Base-by-base conservation (phyloP, 2,329 filamentous ascomycete genomes). In the Aspergillus awamori region DNA sequence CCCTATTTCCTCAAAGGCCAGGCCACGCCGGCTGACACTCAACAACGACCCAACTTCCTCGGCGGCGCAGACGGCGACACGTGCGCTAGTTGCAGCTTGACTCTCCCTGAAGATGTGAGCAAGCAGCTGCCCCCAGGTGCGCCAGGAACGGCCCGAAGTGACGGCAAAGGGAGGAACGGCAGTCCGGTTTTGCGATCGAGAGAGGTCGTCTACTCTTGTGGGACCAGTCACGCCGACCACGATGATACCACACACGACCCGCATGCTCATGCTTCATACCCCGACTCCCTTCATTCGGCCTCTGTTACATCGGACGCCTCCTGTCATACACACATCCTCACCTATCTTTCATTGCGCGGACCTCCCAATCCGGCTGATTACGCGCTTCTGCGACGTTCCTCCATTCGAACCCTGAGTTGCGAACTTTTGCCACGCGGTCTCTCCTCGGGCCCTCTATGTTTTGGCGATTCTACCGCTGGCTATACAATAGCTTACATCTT, bases 401-500 rank as follows among this genome's bases (percentile, higher is more conserved):
- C 82, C 57, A 84, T 87, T 65, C 83, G 84, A 62, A 85, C 84
- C 0, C 73, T 87, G 39, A 86, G 83, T 61, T 84, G 82, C 61
- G 84, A 87, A 68, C 78, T 81, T 8, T 76, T 87, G 3, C 84
- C 84, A 3, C 80, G 80, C 38, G 83, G 84, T 53, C 81, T 84
- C 43, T 82, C 83, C 0, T 84, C 84, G 6, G 84, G 84, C 0
- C 83, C 83, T n/a, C 74, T 87, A 51, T 84, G 82, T 67, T 87
- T 86, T 65, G 84, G 84, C 28, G 84, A 86, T 63, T 77, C 81
- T 0, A 78, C 78, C 20, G 79, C 82, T 5, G 84, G 84, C 56
- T 85, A 86, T 73, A 86, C 84, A 17, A 84, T 86, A 56, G 84
- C 84, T 45, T 86, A 85, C 69, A 80, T 85, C 43, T 87, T 87